These are phyloP conservation scores for Phytomonas francai DNA, from an alignment of 208 protist genomes.

Conservation along the genomic window DNA sequence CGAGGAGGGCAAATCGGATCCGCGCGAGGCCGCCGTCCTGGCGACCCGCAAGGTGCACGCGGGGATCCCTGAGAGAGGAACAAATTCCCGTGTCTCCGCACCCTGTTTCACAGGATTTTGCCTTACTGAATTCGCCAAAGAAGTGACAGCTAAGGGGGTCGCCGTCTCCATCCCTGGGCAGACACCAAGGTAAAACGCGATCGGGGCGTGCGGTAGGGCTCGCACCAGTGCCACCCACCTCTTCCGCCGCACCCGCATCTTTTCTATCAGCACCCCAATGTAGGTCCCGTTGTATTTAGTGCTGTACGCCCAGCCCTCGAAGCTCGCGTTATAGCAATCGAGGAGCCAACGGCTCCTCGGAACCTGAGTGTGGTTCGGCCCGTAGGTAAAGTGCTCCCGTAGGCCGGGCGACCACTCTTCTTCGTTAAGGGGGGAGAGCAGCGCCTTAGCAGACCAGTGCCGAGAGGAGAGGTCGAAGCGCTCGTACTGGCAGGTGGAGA, in stretches of 20 bases:
- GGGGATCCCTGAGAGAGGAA: conserved; percentile 20
- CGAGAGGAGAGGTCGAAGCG: conserved; percentile 26
- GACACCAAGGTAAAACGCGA: conserved; percentile 34
- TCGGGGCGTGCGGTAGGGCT: conserved; percentile 35
- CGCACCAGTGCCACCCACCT: conserved; percentile 56
- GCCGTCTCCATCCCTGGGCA: conserved; percentile 39
- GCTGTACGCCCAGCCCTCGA: conserved; percentile 75
- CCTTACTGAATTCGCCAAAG: conserved; percentile 1
- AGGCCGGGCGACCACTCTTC: conserved; percentile 58
- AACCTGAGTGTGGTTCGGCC: conserved; percentile 15
- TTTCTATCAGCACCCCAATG: conserved; percentile 20
- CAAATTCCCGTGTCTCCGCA: conserved; percentile 21
- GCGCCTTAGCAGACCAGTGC: conserved; percentile 27
- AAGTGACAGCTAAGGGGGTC: conserved; percentile 6
- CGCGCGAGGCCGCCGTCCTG: conserved; percentile 10
- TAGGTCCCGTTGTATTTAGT: conserved; percentile 67
- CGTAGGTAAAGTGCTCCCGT: conserved; percentile 33
- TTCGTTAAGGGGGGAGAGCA: conserved; percentile 45
- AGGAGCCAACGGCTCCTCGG: conserved; percentile 38
- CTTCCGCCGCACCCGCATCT: conserved; percentile 51
- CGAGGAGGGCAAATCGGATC: conserved; percentile 1
- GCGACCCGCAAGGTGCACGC: conserved; percentile 23
- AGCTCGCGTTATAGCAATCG: conserved; percentile 56
- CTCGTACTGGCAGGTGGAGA: conserved; percentile 73
- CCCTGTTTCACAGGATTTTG: conserved; percentile 10